These are phyloP conservation scores for Phytophthora megakarya DNA, from an alignment of 352 stramenopile species.

Conservation along the genomic window DNA sequence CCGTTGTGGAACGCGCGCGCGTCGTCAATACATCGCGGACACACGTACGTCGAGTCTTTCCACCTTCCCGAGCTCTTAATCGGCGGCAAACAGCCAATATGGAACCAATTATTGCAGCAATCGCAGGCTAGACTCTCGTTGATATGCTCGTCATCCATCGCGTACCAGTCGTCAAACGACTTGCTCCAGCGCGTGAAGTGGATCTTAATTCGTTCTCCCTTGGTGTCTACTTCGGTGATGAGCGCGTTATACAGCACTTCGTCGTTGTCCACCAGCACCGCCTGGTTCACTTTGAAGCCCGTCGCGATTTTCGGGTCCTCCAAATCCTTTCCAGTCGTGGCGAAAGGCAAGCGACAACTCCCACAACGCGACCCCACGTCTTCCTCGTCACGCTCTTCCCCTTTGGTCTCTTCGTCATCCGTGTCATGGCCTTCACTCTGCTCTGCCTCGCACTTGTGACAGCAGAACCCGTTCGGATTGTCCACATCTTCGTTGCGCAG, in stretches of 20 bases:
- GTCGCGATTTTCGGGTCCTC: constrained; percentile 28
- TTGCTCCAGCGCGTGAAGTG: constrained; percentile 89
- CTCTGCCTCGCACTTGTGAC: constrained; percentile 69
- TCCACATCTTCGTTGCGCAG: constrained; percentile 55
- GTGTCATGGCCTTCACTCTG: constrained; percentile 64
- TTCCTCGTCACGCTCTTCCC: constrained; percentile 42
- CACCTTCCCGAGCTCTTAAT: constrained; percentile 86
- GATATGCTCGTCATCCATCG: constrained; percentile 89
- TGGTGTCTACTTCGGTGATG: constrained; percentile 80
- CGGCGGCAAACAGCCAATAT: constrained; percentile 82
- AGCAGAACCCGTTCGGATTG: constrained; percentile 69
- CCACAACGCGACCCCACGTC: constrained; percentile 72
- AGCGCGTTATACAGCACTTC: constrained; percentile 88
- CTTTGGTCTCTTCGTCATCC: constrained; percentile 48
- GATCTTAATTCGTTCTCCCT: constrained; percentile 82
- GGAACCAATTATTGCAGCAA: constrained; percentile 89
- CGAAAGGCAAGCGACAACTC: constrained; percentile 65
- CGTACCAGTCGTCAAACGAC: constrained; percentile 89
- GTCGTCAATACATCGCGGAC: constrained; percentile 77
- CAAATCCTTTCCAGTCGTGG: constrained; percentile 36
- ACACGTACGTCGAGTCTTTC: constrained; percentile 89
- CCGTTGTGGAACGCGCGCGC: constrained; percentile 74
- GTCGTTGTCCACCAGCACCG: constrained; percentile 85
- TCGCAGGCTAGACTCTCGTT: constrained; percentile 90
- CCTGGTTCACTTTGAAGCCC: constrained; percentile 81